Base-by-base conservation (phyloP, 2,329 filamentous ascomycete genomes). In the Pseudocercospora cruenta region DNA sequence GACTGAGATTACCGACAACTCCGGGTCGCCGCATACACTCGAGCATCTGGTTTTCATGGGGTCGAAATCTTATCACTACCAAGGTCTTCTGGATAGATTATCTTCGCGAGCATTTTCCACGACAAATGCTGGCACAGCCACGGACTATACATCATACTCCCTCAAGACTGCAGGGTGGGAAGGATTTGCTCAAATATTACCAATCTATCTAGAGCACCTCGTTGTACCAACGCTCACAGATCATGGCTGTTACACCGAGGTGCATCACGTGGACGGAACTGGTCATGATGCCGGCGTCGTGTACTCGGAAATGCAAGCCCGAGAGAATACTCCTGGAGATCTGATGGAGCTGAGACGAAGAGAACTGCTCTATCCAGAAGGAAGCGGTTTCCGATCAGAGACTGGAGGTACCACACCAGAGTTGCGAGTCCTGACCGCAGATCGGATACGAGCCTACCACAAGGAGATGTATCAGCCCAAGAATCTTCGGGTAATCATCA, bases 391-490 rank as follows among this genome's bases (percentile, higher is more conserved):
- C 77, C 90, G 94, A 65, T 98, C 97, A 73, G 95, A 99, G 80
- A 99, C 95, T n/a, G 95, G 95, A 12, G 95, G 95, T 14, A 93
- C 97, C 90, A 96, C 96, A 82, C 92, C 97, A 73, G 91, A 93
- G 36, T 84, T 99, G 58, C 89, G 95, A 49, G 88, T 93, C 2
- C 82, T 99, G 55, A 95, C 93, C 0, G 89, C 93, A 1, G 91
- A 97, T 60, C 89, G 93, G 45, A 99, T 99, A 71, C 90, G 95
- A n/a, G 88, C 90, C 65, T 99, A 98, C 74, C 95, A 99, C 78
- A 89, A 89, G 68, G 91, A 94, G 70, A 98, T 99, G 94, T 99
- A 99, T 76, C 94, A 98, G 77, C 95, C 95, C 2, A 94, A 94
- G 77, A 99, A 99, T 75, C 83, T 99, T 66, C 96, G 94, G 70